phyloP scores from a whole-genome alignment of 129 eudicot species.

The Glebionis coronaria region DNA sequence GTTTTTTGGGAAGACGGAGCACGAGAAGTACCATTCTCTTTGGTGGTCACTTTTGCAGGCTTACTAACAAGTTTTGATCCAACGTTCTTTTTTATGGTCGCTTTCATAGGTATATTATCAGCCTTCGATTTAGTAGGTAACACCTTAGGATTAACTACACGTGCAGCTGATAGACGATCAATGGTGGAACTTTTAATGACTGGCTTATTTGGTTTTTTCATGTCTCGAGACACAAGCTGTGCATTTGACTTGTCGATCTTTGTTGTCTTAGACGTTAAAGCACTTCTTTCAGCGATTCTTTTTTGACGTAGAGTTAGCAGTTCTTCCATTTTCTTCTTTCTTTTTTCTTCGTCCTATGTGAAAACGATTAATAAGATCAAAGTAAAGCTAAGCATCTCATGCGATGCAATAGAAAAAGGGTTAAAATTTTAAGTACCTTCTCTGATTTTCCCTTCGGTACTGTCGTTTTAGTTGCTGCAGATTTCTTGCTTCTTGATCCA shows the following conservation, averaged over 20 bases:
- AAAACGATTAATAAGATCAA: conserved; percentile 19
- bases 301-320: conserved; percentile 55
- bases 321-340: conserved; percentile 86
- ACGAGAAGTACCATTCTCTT: conserved; percentile 22
- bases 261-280: conserved; percentile 28
- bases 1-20: conserved; percentile 21
- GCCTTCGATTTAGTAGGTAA: conserved; percentile 38
- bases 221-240: conserved; percentile 27
- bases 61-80: conserved; percentile 19
- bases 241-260: conserved; percentile 37
- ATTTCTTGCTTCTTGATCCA: conserved; percentile 37
- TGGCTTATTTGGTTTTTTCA: conserved; percentile 37
- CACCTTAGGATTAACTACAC: conserved; percentile 41
- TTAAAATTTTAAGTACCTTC: conserved; percentile 47
- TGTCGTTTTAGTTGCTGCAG: conserved; percentile 38
- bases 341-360: conserved; percentile 69
- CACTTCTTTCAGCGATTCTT: conserved; percentile 85
- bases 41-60: conserved; percentile 20
- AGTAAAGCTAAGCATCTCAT: neutral
- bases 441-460: conserved; percentile 46
- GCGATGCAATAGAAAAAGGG: neutral
- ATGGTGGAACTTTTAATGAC: conserved; percentile 62
- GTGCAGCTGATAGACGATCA: conserved; percentile 64
- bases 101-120: conserved; percentile 26
- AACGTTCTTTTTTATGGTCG: conserved; percentile 29